Conservation (phyloP, 495 filamentous ascomycete genomes). For the Tuber calosporum region DNA sequence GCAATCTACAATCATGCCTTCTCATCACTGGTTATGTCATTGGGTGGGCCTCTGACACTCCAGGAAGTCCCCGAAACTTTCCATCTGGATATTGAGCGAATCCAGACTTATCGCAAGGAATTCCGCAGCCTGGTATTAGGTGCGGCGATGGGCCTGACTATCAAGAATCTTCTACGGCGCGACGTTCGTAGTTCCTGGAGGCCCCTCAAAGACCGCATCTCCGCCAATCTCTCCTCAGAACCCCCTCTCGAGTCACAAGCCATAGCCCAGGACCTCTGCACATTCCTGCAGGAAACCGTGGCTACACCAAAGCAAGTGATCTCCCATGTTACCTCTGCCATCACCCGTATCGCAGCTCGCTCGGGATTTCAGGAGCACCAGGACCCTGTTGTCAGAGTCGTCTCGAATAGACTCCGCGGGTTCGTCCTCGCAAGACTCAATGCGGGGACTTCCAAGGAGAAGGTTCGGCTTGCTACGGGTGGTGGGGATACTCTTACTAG, state of each 20-base stretch:
- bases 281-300: conserved; percentile 50
- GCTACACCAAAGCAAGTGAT: conserved; percentile 44
- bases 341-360: conserved; percentile 46
- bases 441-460: conserved; percentile 69
- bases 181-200: conserved; percentile 88
- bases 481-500: conserved; percentile 75
- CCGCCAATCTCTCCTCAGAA: conserved; percentile 52
- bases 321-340: conserved; percentile 37
- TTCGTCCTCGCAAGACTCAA: conserved; percentile 72
- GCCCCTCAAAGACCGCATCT: conserved; percentile 69
- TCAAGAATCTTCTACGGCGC: conserved; percentile 90
- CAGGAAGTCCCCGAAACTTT: conserved; percentile 76
- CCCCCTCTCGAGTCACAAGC: conserved; percentile 58
- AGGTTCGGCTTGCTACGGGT: conserved; percentile 68
- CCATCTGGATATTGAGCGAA: conserved; percentile 65
- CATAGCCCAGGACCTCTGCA: conserved; percentile 47
- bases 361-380: conserved; percentile 53
- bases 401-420: conserved; percentile 64
- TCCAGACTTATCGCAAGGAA: conserved; percentile 59
- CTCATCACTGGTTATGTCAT: conserved; percentile 57
- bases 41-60: conserved; percentile 51
- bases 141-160: conserved; percentile 75
- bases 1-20: conserved; percentile 76
- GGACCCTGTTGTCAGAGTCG: conserved; percentile 73
- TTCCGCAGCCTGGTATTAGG: conserved; percentile 69